These are phyloP conservation scores for Cladobotryum mycophilum DNA, from an alignment of 2,329 filamentous ascomycete species.

Conservation along the genomic window DNA sequence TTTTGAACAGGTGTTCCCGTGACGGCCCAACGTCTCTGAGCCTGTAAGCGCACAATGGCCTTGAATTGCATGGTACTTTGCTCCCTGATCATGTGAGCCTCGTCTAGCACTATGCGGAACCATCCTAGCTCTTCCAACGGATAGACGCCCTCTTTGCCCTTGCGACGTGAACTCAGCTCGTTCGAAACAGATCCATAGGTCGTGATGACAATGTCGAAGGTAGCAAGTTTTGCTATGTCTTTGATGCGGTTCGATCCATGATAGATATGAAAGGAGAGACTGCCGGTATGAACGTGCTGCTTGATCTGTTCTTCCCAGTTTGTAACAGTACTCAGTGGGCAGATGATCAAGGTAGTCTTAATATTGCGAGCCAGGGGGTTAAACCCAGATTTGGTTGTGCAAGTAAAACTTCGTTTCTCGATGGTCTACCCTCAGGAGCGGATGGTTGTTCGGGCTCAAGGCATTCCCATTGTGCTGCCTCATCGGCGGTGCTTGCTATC, in stretches of 20 bases:
- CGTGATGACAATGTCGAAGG: conserved; percentile 81
- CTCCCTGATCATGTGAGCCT: conserved; percentile 91
- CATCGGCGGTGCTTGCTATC: conserved; percentile 57
- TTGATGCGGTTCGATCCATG: conserved; percentile 74
- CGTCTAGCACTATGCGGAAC: conserved; percentile 91
- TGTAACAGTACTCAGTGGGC: conserved; percentile 80
- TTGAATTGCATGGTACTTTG: conserved; percentile 76
- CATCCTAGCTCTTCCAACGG: conserved; percentile 76
- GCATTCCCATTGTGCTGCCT: conserved; percentile 56
- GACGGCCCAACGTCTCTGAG: conserved; percentile 88
- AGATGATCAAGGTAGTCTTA: conserved; percentile 77
- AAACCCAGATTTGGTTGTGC: conserved; percentile 39
- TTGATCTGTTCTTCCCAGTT: conserved; percentile 95
- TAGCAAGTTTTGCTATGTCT: conserved; percentile 59
- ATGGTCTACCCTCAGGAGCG: conserved; percentile 33
- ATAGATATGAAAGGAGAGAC: conserved; percentile 73
- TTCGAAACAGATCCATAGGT: conserved; percentile 85
- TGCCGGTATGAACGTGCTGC: conserved; percentile 62
- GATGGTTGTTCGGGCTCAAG: conserved; percentile 45
- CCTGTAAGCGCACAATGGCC: conserved; percentile 72
- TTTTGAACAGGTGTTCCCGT: conserved; percentile 96
- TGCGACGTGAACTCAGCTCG: conserved; percentile 62
- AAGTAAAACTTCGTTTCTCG: conserved; percentile 24
- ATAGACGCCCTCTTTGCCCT: conserved; percentile 51
- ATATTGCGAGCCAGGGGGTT: conserved; percentile 58